Base-by-base conservation (phyloP, 2,329 filamentous ascomycete species). In the Phyllosticta capitalensis region DNA sequence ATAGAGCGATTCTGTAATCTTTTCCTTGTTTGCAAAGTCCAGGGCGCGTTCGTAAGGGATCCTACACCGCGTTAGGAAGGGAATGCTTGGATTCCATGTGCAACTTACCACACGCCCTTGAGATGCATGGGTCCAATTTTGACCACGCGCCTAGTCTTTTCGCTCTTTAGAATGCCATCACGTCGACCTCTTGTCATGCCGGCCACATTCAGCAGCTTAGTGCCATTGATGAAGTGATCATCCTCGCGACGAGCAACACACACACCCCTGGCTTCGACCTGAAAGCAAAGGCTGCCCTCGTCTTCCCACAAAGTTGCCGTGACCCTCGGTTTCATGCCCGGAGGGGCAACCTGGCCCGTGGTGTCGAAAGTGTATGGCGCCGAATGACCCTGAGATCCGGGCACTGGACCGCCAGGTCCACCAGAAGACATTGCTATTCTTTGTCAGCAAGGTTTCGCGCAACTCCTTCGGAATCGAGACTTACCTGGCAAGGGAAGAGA, bases 101-200 rank as follows among this genome's bases (percentile, higher is more conserved):
- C 19, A 50, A 61, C 88, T 78, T 81, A 95, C 91, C 92, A 96
- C 65, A 96, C 92, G 69, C 94, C 94, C 78, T 99, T 99, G 52
- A 99, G 78, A 72, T 97, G 94, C 94, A 99, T 99, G 3, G 94
- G 94, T 0, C 94, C 94, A 72, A 99, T 97, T 77, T 99, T 99
- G 62, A 97, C 94, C 12, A 97, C 94, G 74, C 96, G 92, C 66
- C 94, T 86, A 60, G 92, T 85, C 76, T 97, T 99, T 75, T 97
- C 94, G 72, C 92, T 96, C 78, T 99, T 99, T 61, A 99, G 76
- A 65, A 99, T 97, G 54, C 94, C 94, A 70, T 99, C 94, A 68
- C 94, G 84, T 65, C 94, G 87, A 59, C 94, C 94, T 72, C 94
- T 84, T 14, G 94, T 99, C 94, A 99, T 99, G 12, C 94, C 92